Conservation (phyloP, 768 basidiomycete genomes). For the Suillus cothurnatus region DNA sequence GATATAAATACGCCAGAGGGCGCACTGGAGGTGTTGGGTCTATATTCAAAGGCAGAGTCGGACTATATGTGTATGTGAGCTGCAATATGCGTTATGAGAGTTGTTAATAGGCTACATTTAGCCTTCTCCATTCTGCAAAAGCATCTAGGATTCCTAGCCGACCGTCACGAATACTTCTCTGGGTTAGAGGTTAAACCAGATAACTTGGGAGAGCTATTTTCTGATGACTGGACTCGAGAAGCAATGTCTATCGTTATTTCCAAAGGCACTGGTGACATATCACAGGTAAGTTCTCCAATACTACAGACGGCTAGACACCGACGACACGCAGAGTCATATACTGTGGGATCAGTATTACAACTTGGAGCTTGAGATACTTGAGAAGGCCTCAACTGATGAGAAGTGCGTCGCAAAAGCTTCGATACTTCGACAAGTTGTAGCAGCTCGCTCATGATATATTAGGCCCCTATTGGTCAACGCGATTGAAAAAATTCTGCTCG, state of each 20-base stretch:
- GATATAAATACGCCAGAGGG: constrained; percentile 56
- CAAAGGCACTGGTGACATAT: constrained; percentile 60
- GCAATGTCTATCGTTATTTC: constrained; percentile 55
- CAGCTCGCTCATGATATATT: constrained; percentile 8
- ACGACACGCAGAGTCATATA: constrained; percentile 55
- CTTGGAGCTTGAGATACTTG: constrained; percentile 73
- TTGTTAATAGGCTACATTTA: constrained; percentile 30
- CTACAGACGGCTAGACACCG: not conserved
- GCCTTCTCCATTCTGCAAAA: constrained; percentile 75
- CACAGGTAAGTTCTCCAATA: constrained; percentile 45
- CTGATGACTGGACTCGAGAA: constrained; percentile 59
- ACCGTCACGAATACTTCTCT: constrained; percentile 39
- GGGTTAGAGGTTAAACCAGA: constrained; percentile 44
- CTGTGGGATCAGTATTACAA: constrained; percentile 75
- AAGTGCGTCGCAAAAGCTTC: constrained; percentile 37
- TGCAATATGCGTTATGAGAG: not conserved
- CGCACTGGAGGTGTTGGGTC: constrained; percentile 54
- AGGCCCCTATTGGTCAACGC: constrained; percentile 48
- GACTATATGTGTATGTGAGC: constrained; percentile 78
- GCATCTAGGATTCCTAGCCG: constrained; percentile 63
- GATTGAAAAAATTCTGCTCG: constrained; percentile 62
- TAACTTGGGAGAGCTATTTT: constrained; percentile 60
- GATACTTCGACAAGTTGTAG: not conserved
- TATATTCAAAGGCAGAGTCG: constrained; percentile 66
- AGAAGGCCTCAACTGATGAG: constrained; percentile 45